Base-by-base conservation (phyloP, 1,284 basidiomycete species). In the Tilletia horrida region DNA sequence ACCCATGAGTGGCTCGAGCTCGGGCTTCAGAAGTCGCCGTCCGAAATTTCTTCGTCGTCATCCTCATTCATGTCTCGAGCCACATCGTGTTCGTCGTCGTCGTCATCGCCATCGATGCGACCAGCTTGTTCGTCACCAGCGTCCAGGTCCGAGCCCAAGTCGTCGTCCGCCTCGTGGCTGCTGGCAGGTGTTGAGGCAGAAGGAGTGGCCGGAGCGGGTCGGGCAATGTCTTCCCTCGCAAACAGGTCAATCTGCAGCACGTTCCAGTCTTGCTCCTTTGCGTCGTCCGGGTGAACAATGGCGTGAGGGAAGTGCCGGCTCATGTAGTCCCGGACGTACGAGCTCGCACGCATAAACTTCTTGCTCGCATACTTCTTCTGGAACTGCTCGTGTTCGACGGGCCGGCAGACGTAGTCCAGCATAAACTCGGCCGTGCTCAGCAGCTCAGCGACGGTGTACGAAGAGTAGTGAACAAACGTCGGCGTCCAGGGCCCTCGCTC, bases 381-480 rank as follows among this genome's bases (percentile, higher is more conserved):
- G 72, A 81, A 77, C 62, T 70, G 70, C 13, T 71, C 69, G 65
- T 81, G 80, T 4, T 71, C 70, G 23, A 72, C 69, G 1, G 80
- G 80, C 29, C 80, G 75, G 68, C 76, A 64, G 66, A 70, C 70
- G 82, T 93, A 97, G 83, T 95, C 92, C 73, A 97, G 82, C 92
- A 97, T 97, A 74, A 93, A 79, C 82, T 92, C 93, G 1, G 93
- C 95, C 0, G 89, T 91, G 0, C 91, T 91, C 31, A 95, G 84
- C 67, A 98, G 83, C 68, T 89, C 89, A 63, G 88, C 88, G 83
- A 97, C 91, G 9, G 89, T 85, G 83, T 96, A 97, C 31, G 89
- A 88, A 2, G 93, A 93, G 83, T 94, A 97, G 82, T 97, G 93
- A 1, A 91, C 90, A 71, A 81, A 94, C 82, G 82, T 94, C 92